phyloP scores from a whole-genome alignment of 306 rosid genomes.

The Corylus americana region DNA sequence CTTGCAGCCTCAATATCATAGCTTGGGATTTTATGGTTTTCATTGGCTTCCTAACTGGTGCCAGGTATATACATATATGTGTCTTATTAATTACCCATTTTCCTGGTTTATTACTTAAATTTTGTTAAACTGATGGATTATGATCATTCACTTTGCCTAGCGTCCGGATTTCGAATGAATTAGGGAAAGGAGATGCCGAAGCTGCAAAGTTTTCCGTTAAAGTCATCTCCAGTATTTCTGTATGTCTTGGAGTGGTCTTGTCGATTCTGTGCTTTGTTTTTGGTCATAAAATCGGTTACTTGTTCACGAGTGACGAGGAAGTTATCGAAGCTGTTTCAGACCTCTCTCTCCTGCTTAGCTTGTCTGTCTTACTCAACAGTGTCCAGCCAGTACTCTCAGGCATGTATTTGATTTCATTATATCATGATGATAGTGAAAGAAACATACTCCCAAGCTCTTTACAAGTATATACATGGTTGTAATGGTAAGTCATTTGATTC shows the following conservation, averaged over 20 bases:
- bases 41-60: background rate
- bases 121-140: background rate
- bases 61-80: background rate
- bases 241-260: background rate
- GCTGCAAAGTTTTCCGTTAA: slow-evolving; percentile 2
- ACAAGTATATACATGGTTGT: too few relatives aligned
- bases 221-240: background rate
- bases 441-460: too few relatives aligned
- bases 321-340: background rate
- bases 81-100: background rate
- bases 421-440: too few relatives aligned
- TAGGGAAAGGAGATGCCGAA: slow-evolving; percentile 6
- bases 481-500: too few relatives aligned
- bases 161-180: slow-evolving; percentile 6
- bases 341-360: background rate
- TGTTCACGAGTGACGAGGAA: slow-evolving; percentile 1
- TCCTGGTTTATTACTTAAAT: background rate
- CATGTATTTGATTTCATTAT: background rate
- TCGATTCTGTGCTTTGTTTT: background rate
- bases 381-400: slow-evolving; percentile 8
- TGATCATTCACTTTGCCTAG: background rate
- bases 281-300: background rate
- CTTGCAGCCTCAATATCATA: slow-evolving; percentile 3
- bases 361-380: slow-evolving; percentile 1
- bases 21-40: slow-evolving; percentile 4